Evolutionary conservation across 225 moss, liverwort and hornwort genomes (phyloP).

Genomic region (Anthoceros angustus): DNA sequence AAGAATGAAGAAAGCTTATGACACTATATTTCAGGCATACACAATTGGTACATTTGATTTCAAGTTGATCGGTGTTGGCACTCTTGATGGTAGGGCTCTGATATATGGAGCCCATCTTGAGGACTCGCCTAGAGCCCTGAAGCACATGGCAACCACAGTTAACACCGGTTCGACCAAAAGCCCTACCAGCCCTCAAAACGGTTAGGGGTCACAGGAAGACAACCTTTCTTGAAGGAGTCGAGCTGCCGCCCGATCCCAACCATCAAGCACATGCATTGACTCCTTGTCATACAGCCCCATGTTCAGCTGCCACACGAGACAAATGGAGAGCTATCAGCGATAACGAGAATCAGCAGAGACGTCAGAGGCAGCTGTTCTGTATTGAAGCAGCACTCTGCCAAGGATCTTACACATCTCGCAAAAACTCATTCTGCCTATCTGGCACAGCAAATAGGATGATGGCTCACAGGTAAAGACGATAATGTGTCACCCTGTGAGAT

Average conservation of each 20-base stretch:
- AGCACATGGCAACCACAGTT: constrained; percentile 2
- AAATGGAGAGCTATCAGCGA: background rate
- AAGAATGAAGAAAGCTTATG: background rate
- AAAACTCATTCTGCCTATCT: background rate
- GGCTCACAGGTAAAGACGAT: constrained; percentile 61
- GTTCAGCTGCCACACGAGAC: constrained; percentile 20
- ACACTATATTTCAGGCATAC: background rate
- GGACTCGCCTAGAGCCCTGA: constrained; percentile 57
- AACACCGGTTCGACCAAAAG: background rate
- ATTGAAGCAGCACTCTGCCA: background rate
- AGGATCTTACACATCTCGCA: background rate
- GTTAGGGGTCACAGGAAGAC: background rate
- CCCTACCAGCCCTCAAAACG: background rate
- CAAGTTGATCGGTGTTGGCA: constrained; percentile 71
- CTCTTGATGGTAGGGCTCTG: constrained; percentile 46
- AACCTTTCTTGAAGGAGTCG: constrained; percentile 84
- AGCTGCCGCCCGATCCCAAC: constrained; percentile 92
- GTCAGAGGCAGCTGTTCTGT: no score
- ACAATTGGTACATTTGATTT: constrained; percentile 44
- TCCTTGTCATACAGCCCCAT: constrained; percentile 90
- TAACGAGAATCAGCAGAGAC: background rate
- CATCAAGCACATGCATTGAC: constrained; percentile 39
- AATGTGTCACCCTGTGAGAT: constrained; percentile 66
- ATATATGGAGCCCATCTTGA: constrained; percentile 74
- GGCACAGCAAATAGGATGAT: background rate